Base-by-base conservation (phyloP, 805 yeast species). In the Monosporozyma yasuniensis region DNA sequence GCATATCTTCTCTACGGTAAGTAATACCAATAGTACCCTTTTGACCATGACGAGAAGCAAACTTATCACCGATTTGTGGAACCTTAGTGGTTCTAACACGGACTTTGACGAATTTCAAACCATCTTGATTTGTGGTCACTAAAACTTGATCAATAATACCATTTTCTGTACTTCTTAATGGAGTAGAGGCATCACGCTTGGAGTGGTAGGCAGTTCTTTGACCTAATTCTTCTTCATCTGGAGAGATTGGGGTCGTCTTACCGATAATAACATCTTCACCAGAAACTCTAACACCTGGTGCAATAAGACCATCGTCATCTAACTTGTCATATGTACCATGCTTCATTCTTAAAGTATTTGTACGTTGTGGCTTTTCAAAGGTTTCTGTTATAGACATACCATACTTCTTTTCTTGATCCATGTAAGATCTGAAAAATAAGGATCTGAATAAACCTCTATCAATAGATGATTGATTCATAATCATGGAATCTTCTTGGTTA, bases 11-110 rank as follows among this genome's bases (percentile, higher is more conserved):
- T 68, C 91, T 93, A 68, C 97, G 81, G 67, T 91, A 93, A 0
- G 99, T 93, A 55, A 93, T 93, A 83, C 99, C 99, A 70, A 93
- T 90, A 19, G 99, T 93, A 84, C 99, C 99, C 75, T 93, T 93
- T 72, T 93, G 99, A 68, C 99, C 99, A 77, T 93, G 99, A 74
- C 99, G 87, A 41, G 98, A 91, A 6, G 99, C 98, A 72, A 93
- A 93, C 72, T 93, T 93, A 72, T 93, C 99, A 71, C 99, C 99
- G 71, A 93, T 91, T 72, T 93, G 99, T 11, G 99, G 99, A 44
- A 91, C 78, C 72, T 95, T 93, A 3, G 99, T 93, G 1, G 99
- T 93, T 78, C 99, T 87, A 88, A 95, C 93, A 73, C 99, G 82
- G 45, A 93, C 98, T 72, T 93, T 93, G 48, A 93, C 98, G 60